A percentile compares a stretch with the other conserved stretches of the same genome.
Conservation (phyloP, 2,329 filamentous ascomycete species). For the Talaromyces sp. region DNA sequence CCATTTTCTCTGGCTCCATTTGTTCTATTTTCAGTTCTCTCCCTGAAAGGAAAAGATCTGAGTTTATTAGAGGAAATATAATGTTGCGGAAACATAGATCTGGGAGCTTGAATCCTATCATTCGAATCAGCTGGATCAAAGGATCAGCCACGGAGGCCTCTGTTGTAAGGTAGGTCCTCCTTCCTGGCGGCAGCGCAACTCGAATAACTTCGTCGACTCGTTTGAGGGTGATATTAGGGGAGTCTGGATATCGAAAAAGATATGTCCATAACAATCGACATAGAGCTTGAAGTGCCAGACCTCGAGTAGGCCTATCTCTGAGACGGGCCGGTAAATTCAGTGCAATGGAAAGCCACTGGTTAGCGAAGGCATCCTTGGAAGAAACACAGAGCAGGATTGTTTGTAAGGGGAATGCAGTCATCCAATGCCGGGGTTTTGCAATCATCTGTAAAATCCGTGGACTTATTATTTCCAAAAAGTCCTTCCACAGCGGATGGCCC, state of each 20-base stretch:
- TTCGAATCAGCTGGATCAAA: slow-evolving; percentile 86
- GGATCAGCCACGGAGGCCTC: slow-evolving; percentile 84
- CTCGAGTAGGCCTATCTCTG: slow-evolving; percentile 76
- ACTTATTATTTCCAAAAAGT: slow-evolving; percentile 75
- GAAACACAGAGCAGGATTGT: slow-evolving; percentile 86
- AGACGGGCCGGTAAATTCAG: slow-evolving; percentile 73
- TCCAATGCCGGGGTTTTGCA: slow-evolving; percentile 89
- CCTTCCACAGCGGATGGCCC: slow-evolving; percentile 77
- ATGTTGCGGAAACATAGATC: slow-evolving; percentile 90
- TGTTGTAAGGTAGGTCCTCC: slow-evolving; percentile 74
- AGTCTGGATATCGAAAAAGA: slow-evolving; percentile 77
- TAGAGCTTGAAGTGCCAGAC: slow-evolving; percentile 80
- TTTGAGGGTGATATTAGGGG: slow-evolving; percentile 62
- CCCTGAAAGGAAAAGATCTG: slow-evolving; percentile 74
- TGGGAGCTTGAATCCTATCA: slow-evolving; percentile 89
- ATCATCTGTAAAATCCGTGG: slow-evolving; percentile 80
- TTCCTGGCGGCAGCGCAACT: slow-evolving; percentile 75
- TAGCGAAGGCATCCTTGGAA: slow-evolving; percentile 74
- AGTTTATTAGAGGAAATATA: slow-evolving; percentile 93
- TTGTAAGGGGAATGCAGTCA: slow-evolving; percentile 80
- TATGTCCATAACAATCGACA: slow-evolving; percentile 93
- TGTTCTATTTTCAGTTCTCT: slow-evolving; percentile 85
- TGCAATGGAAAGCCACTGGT: slow-evolving; percentile 82
- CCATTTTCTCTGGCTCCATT: slow-evolving; percentile 91
- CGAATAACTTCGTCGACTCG: slow-evolving; percentile 89